Percentiles rank a stretch among this genome's conserved stretches.
These are phyloP conservation scores for Coemansia sp. DNA, from an alignment of 192 early-diverging fungal genomes.

Conservation along the genomic window DNA sequence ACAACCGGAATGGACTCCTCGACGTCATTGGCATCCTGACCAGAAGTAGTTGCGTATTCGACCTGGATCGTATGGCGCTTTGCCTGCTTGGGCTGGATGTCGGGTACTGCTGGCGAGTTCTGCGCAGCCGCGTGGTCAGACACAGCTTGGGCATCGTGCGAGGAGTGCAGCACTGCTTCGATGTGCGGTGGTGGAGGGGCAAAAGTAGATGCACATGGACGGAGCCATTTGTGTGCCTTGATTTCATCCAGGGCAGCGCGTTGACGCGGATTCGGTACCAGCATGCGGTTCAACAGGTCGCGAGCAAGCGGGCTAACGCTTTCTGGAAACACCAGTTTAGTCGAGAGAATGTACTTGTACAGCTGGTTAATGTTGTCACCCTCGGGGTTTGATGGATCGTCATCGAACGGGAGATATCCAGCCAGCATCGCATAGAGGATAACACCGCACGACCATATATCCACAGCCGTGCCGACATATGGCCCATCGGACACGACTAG, in stretches of 20 bases:
- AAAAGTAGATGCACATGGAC: slow-evolving; percentile 55
- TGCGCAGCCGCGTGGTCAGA: slow-evolving; percentile 15
- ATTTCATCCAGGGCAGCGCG: slow-evolving; percentile 73
- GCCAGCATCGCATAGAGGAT: slow-evolving; percentile 93
- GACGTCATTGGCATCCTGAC: slow-evolving; percentile 8
- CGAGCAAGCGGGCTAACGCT: slow-evolving; percentile 73
- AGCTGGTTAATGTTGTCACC: slow-evolving; percentile 86
- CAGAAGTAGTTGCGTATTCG: slow-evolving; percentile 42
- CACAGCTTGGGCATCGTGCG: slow-evolving; percentile 15
- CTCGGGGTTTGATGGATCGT: slow-evolving; percentile 86
- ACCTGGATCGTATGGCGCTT: slow-evolving; percentile 65
- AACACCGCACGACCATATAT: slow-evolving; percentile 99
- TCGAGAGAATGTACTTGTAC: slow-evolving; percentile 81
- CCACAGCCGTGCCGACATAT: slow-evolving; percentile 93
- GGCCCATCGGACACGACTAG: slow-evolving; percentile 95
- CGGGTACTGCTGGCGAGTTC: slow-evolving; percentile 44
- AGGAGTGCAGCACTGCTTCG: slow-evolving; percentile 3
- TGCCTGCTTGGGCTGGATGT: slow-evolving; percentile 38
- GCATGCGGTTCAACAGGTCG: slow-evolving; percentile 83
- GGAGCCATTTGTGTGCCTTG: slow-evolving; percentile 71
- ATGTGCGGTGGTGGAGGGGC: slow-evolving; percentile 19
- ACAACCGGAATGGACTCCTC: slow-evolving; percentile 16
- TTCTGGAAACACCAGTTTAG: slow-evolving; percentile 83
- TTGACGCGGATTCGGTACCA: slow-evolving; percentile 83
- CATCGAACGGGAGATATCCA: slow-evolving; percentile 87